Conservation (phyloP, 495 filamentous ascomycete species). For the Podospora comata region DNA sequence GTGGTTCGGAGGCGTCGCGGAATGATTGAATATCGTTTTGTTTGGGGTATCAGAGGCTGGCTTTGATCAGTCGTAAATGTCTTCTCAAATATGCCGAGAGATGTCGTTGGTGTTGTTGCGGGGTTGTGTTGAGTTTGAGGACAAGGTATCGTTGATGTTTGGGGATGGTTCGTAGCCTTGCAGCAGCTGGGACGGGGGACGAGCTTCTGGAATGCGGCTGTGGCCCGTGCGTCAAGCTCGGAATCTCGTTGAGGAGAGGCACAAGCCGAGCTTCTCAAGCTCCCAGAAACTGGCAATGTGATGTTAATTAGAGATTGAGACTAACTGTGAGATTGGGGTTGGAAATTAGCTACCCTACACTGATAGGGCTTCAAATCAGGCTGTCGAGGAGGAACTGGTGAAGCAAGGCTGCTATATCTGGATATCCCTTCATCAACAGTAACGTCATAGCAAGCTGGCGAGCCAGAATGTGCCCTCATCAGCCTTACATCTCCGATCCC, state of each 20-base stretch:
- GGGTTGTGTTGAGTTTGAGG: not conserved
- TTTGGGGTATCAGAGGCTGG: not conserved
- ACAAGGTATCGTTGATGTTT: not conserved
- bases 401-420: not conserved
- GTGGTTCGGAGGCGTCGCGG: not conserved
- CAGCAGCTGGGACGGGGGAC: not conserved
- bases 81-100: not conserved
- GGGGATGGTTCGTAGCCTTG: not conserved
- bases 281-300: no score
- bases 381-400: no score
- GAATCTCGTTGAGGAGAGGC: not conserved
- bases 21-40: not conserved
- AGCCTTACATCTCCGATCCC: not conserved
- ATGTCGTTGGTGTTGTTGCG: not conserved
- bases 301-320: no score
- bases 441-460: not conserved
- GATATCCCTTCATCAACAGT: not conserved
- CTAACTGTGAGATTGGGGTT: no score
- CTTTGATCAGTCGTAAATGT: not conserved
- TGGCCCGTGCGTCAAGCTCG: not conserved
- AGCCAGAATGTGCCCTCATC: not conserved
- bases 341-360: no score
- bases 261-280: no score
- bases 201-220: not conserved
- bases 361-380: no score